phyloP scores from a whole-genome alignment of 306 rosid species.

The Quercus aquifolioides region DNA sequence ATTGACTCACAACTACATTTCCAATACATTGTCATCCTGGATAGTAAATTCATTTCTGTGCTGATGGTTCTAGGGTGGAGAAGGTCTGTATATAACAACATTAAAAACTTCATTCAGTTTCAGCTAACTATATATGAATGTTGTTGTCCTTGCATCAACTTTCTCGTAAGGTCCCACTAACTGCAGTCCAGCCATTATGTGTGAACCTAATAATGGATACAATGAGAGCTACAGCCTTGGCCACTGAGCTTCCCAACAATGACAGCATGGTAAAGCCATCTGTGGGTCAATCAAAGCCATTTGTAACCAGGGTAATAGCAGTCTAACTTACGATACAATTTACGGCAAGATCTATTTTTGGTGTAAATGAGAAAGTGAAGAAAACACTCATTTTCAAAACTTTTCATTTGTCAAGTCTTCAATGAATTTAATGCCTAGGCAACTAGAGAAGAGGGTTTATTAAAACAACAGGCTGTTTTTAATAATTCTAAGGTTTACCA shows the following conservation, averaged over 20 bases:
- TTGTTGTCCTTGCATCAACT: slow-evolving; percentile 2
- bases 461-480: slow-evolving; percentile 16
- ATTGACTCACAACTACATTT: no score
- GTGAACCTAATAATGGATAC: slow-evolving; percentile 26
- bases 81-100: background rate
- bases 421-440: no score
- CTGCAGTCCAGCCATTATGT: slow-evolving; percentile 23
- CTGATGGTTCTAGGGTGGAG: no score
- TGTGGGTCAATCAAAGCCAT: background rate
- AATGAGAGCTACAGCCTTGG: slow-evolving; percentile 24
- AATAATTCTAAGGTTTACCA: slow-evolving; percentile 15
- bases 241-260: slow-evolving; percentile 10
- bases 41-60: no score
- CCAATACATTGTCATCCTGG: no score
- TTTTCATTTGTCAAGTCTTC: no score
- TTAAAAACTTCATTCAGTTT: slow-evolving; percentile 26
- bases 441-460: background rate
- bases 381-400: slow-evolving; percentile 19
- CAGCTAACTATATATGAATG: slow-evolving; percentile 14
- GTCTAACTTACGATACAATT: slow-evolving; percentile 5
- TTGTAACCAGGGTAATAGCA: slow-evolving; percentile 10
- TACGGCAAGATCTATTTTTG: slow-evolving; percentile 15
- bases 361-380: slow-evolving; percentile 15
- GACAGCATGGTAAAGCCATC: slow-evolving; percentile 13
- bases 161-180: slow-evolving; percentile 15